Evolutionary conservation across 805 yeast genomes (phyloP).

Genomic region (Scheffersomyces ergatensis): DNA sequence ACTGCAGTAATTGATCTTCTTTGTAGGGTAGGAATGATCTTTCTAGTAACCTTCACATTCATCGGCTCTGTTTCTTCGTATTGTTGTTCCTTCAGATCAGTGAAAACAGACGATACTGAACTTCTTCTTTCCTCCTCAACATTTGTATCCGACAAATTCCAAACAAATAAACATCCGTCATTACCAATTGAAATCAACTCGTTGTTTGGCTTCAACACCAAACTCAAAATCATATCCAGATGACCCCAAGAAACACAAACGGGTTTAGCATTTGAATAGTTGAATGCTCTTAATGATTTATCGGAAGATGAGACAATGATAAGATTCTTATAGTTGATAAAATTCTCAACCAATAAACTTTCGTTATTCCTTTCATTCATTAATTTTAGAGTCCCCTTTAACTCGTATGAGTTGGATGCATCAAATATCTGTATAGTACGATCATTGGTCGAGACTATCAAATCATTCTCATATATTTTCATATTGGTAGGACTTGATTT

Average conservation of each 20-base stretch:
- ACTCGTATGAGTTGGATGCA: conserved; percentile 26
- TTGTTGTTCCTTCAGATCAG: background rate
- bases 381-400: conserved; percentile 38
- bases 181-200: conserved; percentile 43
- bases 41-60: conserved; percentile 29
- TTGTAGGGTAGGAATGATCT: conserved; percentile 20
- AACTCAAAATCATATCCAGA: conserved; percentile 44
- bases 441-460: conserved; percentile 54
- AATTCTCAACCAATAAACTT: conserved; percentile 43
- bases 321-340: conserved; percentile 27
- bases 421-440: conserved; percentile 43
- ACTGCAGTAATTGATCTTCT: conserved; percentile 1
- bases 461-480: conserved; percentile 31
- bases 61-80: conserved; percentile 11
- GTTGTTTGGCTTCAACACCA: conserved; percentile 19
- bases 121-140: background rate
- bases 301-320: conserved; percentile 51
- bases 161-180: conserved; percentile 55
- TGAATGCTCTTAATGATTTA: conserved; percentile 53
- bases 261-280: conserved; percentile 43
- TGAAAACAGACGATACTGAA: background rate
- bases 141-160: conserved; percentile 27
- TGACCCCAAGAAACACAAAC: conserved; percentile 56
- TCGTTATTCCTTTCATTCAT: conserved; percentile 36
- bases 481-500: conserved; percentile 52